phyloP scores from a whole-genome alignment of 768 basidiomycete species.

The Pisolithus marmoratus region DNA sequence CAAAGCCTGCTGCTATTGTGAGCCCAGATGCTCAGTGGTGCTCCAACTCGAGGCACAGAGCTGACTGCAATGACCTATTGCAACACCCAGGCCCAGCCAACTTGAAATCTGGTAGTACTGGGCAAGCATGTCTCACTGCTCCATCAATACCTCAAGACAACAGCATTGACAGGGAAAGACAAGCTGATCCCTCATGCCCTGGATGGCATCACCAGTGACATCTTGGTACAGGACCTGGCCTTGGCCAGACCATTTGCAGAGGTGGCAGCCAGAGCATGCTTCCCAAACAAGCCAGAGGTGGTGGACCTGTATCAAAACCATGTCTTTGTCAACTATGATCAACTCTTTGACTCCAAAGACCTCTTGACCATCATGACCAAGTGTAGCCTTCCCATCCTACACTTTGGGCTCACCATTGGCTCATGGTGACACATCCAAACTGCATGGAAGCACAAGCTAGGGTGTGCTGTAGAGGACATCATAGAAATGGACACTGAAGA shows the following conservation, averaged over 20 bases:
- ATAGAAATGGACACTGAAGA: no score
- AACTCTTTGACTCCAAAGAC: no score
- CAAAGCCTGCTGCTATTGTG: neutral
- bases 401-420: no score
- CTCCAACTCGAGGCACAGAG: neutral
- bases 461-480: no score
- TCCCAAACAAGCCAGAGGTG: no score
- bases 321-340: no score
- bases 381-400: no score
- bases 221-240: slow-evolving; percentile 23
- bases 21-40: neutral
- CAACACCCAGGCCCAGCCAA: neutral
- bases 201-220: slow-evolving; percentile 15
- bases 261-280: neutral
- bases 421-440: no score
- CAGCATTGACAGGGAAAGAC: neutral
- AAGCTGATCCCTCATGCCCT: slow-evolving; percentile 25
- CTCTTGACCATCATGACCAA: no score
- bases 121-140: neutral
- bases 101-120: neutral
- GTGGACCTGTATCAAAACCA: no score
- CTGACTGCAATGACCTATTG: neutral
- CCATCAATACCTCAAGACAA: neutral
- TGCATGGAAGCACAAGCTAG: no score
- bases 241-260: slow-evolving; percentile 15